Evolutionary conservation across 208 protist genomes (phyloP), one percentile per base, ranked within the genome.

Genomic region (Leishmania lainsoni): DNA sequence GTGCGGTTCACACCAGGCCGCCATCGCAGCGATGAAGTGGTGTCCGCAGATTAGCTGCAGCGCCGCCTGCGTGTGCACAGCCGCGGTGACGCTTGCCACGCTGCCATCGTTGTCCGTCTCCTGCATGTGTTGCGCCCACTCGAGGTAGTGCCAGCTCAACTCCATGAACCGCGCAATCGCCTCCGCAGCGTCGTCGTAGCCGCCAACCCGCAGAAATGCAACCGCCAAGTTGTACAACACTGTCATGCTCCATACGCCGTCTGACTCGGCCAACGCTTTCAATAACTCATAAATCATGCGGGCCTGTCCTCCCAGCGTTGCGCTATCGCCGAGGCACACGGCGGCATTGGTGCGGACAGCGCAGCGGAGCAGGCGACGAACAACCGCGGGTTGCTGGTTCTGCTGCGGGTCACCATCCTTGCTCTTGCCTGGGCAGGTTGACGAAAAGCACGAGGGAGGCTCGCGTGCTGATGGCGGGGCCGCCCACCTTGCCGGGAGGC

Each of bases 161-260:
- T 96, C 90, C 76, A 92, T 89, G 77, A 91, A 97, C 39, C 91
- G 88, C n/a, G 92, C 89, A 63, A 96, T 83, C 16, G 91, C 88
- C 78, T 95, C 89, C 9, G 77, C 87, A n/a, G 93, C 91, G 26
- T 92, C 86, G 65, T 97, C 93, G 84, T 93, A 94, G 56, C 85
- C 89, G 58, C 88, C 85, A 14, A 78, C 39, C 5, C 79, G 75
- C 5, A 93, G 70, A 58, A 95, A 91, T 8, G 84, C 42, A 35
- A 91, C 90, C 22, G 91, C 91, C 42, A 97, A 66, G 76, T 97
- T 97, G 86, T 96, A 96, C 68, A 97, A 81, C 32, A 89, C 81
- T n/a, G 84, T 29, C 39, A 86, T 91, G 81, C 83, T 78, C 80
- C 95, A 86, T 20, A 88, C 89, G 12, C 86, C 90, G 14, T 82